Conservation (phyloP, 805 yeast species). For the Wickerhamomyces xylosicus region DNA sequence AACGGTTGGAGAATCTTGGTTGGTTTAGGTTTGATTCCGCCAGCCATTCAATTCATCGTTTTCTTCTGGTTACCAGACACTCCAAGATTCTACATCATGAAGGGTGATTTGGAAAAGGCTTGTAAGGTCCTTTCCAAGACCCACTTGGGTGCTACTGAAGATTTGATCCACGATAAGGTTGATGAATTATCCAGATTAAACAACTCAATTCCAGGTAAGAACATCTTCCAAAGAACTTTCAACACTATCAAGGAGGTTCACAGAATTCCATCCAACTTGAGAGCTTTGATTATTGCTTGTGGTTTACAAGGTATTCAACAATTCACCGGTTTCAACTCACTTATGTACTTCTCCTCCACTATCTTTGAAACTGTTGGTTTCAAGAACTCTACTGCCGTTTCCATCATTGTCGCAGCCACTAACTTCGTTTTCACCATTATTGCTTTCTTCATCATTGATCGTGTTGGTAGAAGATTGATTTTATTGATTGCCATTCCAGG, state of each 20-base stretch:
- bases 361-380: slow-evolving; percentile 90
- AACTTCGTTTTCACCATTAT: slow-evolving; percentile 81
- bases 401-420: slow-evolving; percentile 88
- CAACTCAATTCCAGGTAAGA: slow-evolving; percentile 34
- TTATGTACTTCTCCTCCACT: slow-evolving; percentile 92
- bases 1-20: slow-evolving; percentile 94
- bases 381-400: slow-evolving; percentile 84
- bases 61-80: slow-evolving; percentile 91
- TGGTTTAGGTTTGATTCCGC: slow-evolving; percentile 84
- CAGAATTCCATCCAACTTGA: slow-evolving; percentile 63
- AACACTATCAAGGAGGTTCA: slow-evolving; percentile 57
- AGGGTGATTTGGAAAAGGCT: slow-evolving; percentile 57
- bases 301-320: slow-evolving; percentile 95
- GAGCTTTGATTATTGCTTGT: slow-evolving; percentile 86
- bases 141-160: slow-evolving; percentile 53
- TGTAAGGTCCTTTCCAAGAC: slow-evolving; percentile 51
- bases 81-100: slow-evolving; percentile 79
- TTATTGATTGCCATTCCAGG: slow-evolving; percentile 75
- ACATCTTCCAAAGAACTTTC: slow-evolving; percentile 39
- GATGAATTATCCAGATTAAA: slow-evolving; percentile 48
- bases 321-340: slow-evolving; percentile 91
- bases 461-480: slow-evolving; percentile 79
- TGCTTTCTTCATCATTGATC: slow-evolving; percentile 82
- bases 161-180: slow-evolving; percentile 55
- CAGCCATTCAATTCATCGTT: slow-evolving; percentile 62